Conservation (phyloP, 1,284 basidiomycete genomes). For the Marasmius oreades region DNA sequence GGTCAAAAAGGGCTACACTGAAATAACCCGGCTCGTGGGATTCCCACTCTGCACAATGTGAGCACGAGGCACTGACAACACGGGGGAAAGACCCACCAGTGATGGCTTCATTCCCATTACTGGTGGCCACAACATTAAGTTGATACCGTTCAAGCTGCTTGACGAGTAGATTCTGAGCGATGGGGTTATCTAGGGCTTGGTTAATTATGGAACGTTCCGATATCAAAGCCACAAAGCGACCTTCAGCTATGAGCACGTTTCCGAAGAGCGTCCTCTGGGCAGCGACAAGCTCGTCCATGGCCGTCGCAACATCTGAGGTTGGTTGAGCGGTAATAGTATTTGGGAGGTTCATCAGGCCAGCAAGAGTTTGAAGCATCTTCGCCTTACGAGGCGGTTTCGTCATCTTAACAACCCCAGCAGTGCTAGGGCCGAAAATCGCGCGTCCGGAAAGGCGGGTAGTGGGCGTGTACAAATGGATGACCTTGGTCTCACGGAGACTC, state of each 20-base stretch:
- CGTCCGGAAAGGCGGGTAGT: constrained; percentile 53
- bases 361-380: constrained; percentile 59
- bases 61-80: background rate
- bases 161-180: constrained; percentile 61
- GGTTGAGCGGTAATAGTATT: constrained; percentile 36
- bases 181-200: constrained; percentile 51
- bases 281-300: constrained; percentile 41
- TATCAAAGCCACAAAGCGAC: constrained; percentile 26
- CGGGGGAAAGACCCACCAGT: constrained; percentile 32
- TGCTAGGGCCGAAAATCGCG: constrained; percentile 44
- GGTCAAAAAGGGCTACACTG: constrained; percentile 66
- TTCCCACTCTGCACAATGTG: constrained; percentile 53
- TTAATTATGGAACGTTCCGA: constrained; percentile 1
- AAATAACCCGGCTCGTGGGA: constrained; percentile 63
- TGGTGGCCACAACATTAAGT: constrained; percentile 56
- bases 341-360: constrained; percentile 53
- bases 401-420: constrained; percentile 59
- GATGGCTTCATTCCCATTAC: constrained; percentile 65
- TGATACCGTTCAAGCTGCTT: constrained; percentile 62
- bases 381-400: constrained; percentile 64
- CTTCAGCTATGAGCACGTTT: constrained; percentile 68
- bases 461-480: constrained; percentile 69
- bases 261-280: constrained; percentile 55
- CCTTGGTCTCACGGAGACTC: constrained; percentile 50
- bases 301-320: constrained; percentile 33